Percentiles rank a stretch among this genome's conserved stretches.
phyloP scores from a whole-genome alignment of 495 filamentous ascomycete species.

The Hypoxylon fuscum region DNA sequence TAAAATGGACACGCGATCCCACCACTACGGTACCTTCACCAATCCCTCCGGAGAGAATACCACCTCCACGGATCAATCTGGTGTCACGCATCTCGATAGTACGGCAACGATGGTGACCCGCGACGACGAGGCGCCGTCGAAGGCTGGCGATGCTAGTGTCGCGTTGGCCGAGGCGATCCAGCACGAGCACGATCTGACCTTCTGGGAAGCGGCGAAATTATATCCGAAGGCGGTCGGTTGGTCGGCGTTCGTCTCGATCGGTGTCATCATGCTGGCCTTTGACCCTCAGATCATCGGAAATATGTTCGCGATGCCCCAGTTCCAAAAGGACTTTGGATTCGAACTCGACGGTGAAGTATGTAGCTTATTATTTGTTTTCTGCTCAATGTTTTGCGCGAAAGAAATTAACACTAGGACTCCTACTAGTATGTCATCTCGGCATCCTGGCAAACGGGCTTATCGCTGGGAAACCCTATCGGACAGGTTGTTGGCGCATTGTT shows the following conservation, averaged over 20 bases:
- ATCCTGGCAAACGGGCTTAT: slow-evolving; percentile 59
- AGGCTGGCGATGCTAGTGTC: slow-evolving; percentile 31
- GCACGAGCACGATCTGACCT: slow-evolving; percentile 46
- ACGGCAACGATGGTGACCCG: slow-evolving; percentile 22
- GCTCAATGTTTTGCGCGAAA: neutral
- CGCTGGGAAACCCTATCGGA: slow-evolving; percentile 55
- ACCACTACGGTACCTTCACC: slow-evolving; percentile 37
- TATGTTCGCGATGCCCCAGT: slow-evolving; percentile 56
- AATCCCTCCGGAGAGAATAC: slow-evolving; percentile 19
- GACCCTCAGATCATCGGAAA: slow-evolving; percentile 56
- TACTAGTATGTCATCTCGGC: slow-evolving; percentile 51
- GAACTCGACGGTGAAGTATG: slow-evolving; percentile 46
- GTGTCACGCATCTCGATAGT: slow-evolving; percentile 22
- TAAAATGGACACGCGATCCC: slow-evolving; percentile 37
- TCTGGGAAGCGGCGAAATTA: slow-evolving; percentile 46
- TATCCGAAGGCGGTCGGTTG: slow-evolving; percentile 55
- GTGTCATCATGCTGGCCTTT: slow-evolving; percentile 57
- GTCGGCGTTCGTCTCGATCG: slow-evolving; percentile 55
- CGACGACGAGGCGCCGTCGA: slow-evolving; percentile 19
- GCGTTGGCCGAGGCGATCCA: slow-evolving; percentile 46
- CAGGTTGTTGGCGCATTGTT: slow-evolving; percentile 58
- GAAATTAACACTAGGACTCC: slow-evolving; percentile 5
- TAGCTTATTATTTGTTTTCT: slow-evolving; percentile 2
- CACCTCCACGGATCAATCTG: slow-evolving; percentile 24
- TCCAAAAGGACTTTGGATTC: slow-evolving; percentile 55